A percentile compares a stretch with the other conserved stretches of the same genome.
Evolutionary conservation across 805 yeast genomes (phyloP).

Genomic region (Starmerella bombicola): DNA sequence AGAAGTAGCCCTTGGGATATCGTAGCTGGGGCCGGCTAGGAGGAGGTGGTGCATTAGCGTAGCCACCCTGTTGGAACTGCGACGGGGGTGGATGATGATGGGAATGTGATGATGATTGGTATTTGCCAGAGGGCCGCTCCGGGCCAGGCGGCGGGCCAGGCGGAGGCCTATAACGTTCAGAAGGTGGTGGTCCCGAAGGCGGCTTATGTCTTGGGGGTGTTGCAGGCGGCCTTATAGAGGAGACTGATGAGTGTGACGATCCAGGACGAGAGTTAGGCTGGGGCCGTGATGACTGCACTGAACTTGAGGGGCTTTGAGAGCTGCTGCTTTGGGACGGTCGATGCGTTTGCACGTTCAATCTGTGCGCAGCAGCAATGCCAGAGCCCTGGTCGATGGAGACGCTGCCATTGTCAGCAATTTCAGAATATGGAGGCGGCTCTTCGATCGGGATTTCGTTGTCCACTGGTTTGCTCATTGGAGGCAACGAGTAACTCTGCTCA

Average conservation of each 20-base stretch:
- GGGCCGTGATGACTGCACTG: not conserved
- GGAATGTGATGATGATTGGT: not conserved
- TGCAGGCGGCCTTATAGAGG: constrained; percentile 4
- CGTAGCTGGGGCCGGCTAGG: constrained; percentile 33
- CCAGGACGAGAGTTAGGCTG: not conserved
- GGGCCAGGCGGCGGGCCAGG: constrained; percentile 1
- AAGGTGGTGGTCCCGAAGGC: not conserved
- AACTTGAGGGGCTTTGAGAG: not conserved
- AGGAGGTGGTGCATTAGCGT: constrained; percentile 6
- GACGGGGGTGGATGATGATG: not conserved
- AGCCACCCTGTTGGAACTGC: not conserved
- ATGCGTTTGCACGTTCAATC: constrained; percentile 8
- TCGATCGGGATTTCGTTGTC: constrained; percentile 7
- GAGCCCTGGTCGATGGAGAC: constrained; percentile 14
- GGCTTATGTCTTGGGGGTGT: constrained; percentile 5
- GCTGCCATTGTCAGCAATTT: constrained; percentile 14
- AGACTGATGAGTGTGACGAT: not conserved
- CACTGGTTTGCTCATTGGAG: not conserved
- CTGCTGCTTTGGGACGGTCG: constrained; percentile 1
- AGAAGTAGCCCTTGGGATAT: constrained; percentile 49
- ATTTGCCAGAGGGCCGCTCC: not conserved
- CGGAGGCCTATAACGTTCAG: constrained; percentile 4
- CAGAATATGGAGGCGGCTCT: constrained; percentile 20
- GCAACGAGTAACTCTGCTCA: no score
- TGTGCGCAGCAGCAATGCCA: constrained; percentile 6